phyloP scores from a whole-genome alignment of 2,329 filamentous ascomycete genomes.

The Mycogone perniciosa region DNA sequence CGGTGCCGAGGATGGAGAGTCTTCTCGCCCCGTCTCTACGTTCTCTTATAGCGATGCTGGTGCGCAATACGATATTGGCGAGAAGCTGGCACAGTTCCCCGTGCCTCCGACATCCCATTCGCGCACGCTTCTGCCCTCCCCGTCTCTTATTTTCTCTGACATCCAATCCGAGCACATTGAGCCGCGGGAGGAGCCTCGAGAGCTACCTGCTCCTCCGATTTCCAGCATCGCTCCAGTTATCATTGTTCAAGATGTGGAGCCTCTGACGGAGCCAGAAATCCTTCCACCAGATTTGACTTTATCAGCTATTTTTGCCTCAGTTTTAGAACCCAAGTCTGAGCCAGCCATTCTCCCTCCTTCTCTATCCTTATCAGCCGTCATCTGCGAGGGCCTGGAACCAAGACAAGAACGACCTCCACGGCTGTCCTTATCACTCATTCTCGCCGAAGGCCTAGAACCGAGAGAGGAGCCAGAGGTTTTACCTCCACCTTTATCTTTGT shows the following conservation, averaged over 20 bases:
- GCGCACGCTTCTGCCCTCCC: conserved; percentile 23
- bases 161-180: conserved; percentile 41
- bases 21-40: conserved; percentile 39
- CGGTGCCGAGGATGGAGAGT: conserved; percentile 19
- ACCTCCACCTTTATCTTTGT: conserved; percentile 18
- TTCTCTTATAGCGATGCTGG: conserved; percentile 48
- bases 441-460: conserved; percentile 26
- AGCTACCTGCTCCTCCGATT: conserved; percentile 25
- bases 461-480: conserved; percentile 18
- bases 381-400: conserved; percentile 35
- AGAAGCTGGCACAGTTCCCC: conserved; percentile 49
- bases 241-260: conserved; percentile 34
- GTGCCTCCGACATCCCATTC: conserved; percentile 42
- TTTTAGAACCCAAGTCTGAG: conserved; percentile 23
- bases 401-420: conserved; percentile 22
- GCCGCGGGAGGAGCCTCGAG: conserved; percentile 33
- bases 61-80: conserved; percentile 46
- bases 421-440: no score
- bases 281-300: conserved; percentile 20
- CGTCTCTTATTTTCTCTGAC: conserved; percentile 37
- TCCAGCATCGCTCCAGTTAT: conserved; percentile 30
- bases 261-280: conserved; percentile 27
- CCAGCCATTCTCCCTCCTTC: conserved; percentile 16
- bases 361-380: conserved; percentile 21
- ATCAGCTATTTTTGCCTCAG: conserved; percentile 22